Conservation (phyloP, 1,284 basidiomycete genomes). For the Rhodotorula sp. region DNA sequence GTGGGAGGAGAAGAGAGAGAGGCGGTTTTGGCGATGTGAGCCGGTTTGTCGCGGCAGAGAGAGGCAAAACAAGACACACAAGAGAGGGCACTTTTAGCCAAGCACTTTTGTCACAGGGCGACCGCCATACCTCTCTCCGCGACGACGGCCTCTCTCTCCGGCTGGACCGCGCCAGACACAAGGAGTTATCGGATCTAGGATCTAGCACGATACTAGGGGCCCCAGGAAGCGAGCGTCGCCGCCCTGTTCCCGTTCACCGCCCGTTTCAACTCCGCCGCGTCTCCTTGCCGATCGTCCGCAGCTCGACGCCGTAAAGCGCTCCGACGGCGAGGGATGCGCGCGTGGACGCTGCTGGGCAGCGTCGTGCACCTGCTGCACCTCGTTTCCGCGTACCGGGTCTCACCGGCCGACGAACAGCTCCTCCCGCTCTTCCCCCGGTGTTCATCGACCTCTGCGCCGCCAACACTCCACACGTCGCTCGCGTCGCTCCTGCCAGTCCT, state of each 20-base stretch:
- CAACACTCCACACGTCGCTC: conserved; percentile 37
- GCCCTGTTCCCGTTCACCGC: background rate
- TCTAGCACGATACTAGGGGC: no score
- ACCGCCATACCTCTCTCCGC: no score
- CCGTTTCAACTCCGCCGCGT: background rate
- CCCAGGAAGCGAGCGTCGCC: background rate
- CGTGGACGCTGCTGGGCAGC: background rate
- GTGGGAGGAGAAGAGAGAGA: no score
- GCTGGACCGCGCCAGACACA: background rate
- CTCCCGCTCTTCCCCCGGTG: conserved; percentile 20
- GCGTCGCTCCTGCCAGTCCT: conserved; percentile 38
- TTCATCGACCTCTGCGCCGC: conserved; percentile 11
- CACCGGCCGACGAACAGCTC: background rate
- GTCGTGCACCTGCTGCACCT: background rate
- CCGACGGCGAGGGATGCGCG: background rate
- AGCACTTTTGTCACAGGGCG: no score
- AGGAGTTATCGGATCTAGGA: no score
- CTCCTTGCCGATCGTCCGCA: background rate
- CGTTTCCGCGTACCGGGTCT: background rate
- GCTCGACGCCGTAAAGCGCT: background rate
- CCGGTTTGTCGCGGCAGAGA: no score
- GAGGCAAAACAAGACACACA: no score
- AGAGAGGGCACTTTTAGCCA: no score
- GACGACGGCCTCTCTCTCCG: background rate
- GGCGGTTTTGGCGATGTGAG: no score